Evolutionary conservation across 148 eudicot species (phyloP).

Genomic region (Vaccinium corymbosum): DNA sequence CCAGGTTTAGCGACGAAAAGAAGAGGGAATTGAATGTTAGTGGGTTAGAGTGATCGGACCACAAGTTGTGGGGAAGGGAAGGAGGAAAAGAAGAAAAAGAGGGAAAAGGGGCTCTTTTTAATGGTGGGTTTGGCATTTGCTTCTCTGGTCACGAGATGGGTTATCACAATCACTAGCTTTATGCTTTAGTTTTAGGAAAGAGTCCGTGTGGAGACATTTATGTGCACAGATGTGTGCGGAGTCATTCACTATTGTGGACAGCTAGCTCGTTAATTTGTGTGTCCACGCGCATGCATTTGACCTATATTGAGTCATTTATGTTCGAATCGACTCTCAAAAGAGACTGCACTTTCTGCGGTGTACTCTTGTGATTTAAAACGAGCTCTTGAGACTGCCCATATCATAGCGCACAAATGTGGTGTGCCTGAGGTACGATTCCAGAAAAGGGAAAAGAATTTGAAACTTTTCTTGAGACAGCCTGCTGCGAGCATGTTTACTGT

Average conservation of each 20-base stretch:
- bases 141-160: constrained; percentile 28
- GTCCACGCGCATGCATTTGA: too few relatives aligned
- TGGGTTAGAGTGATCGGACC: constrained; percentile 22
- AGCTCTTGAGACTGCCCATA: constrained; percentile 52
- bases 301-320: too few relatives aligned
- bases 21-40: constrained; percentile 19
- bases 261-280: constrained; percentile 5
- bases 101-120: constrained; percentile 7
- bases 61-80: constrained; percentile 22
- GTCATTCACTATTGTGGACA: not conserved
- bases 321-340: constrained; percentile 33
- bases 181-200: constrained; percentile 1
- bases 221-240: not conserved
- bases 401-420: constrained; percentile 41
- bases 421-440: constrained; percentile 42
- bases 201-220: not conserved
- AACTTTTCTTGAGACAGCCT: not conserved
- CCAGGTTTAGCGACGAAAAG: constrained; percentile 23
- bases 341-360: constrained; percentile 44
- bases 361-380: constrained; percentile 62
- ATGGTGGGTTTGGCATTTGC: constrained; percentile 32
- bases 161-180: constrained; percentile 27
- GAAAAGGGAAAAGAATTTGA: not conserved
- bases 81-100: not conserved
- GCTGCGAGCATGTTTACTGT: not conserved